Conservation (phyloP, 306 rosid genomes). For the Prunus campanulata region DNA sequence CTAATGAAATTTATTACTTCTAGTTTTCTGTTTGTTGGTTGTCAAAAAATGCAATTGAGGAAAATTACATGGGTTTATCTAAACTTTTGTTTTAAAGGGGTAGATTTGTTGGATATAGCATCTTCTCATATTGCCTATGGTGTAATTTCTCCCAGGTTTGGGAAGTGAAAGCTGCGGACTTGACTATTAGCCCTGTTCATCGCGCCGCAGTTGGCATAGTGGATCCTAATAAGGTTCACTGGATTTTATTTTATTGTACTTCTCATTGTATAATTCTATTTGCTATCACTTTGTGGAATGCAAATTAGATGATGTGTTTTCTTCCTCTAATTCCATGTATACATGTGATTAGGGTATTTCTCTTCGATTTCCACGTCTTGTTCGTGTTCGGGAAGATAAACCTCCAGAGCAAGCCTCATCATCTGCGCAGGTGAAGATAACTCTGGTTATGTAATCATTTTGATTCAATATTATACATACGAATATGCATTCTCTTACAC, state of each 20-base stretch:
- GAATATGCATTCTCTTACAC: not conserved
- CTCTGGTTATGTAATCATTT: not conserved
- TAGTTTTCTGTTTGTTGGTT: not conserved
- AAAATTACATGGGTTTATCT: not conserved
- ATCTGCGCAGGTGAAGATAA: conserved; percentile 65
- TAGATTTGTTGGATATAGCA: not conserved
- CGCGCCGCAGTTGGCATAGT: conserved; percentile 86
- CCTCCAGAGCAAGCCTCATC: conserved; percentile 78
- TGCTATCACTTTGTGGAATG: conserved; percentile 10
- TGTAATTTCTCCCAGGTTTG: conserved; percentile 56
- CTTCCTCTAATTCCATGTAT: conserved; percentile 17
- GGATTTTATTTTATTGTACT: conserved; percentile 12
- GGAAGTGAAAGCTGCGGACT: conserved; percentile 97
- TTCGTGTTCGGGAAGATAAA: conserved; percentile 84
- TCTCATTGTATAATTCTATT: conserved; percentile 1
- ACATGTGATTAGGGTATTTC: conserved; percentile 65
- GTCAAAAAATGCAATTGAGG: not conserved
- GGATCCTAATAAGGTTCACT: conserved; percentile 65
- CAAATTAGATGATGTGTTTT: conserved; percentile 5
- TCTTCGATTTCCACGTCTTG: conserved; percentile 82
- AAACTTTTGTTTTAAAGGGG: not conserved
- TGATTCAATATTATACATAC: not conserved
- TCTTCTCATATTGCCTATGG: conserved; percentile 3
- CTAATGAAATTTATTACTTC: not conserved
- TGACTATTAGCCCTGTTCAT: conserved; percentile 91